Evolutionary conservation across 2,329 filamentous ascomycete species (phyloP).

Genomic region (Stagonosporopsis rhizophila): DNA sequence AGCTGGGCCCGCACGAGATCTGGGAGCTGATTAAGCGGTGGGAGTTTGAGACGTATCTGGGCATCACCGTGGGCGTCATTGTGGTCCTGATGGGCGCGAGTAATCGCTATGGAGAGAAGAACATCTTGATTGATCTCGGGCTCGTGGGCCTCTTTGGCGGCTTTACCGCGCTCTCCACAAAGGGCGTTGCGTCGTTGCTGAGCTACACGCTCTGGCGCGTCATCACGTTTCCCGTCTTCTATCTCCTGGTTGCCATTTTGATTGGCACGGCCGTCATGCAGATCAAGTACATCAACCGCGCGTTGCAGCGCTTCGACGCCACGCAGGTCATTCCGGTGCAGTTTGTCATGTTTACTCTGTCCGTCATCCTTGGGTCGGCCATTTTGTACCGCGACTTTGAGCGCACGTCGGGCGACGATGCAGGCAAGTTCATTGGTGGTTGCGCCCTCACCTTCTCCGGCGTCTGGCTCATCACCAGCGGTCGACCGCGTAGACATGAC

Average conservation of each 20-base stretch:
- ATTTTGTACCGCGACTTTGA: slow-evolving; percentile 96
- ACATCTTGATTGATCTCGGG: slow-evolving; percentile 89
- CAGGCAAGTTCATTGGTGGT: slow-evolving; percentile 85
- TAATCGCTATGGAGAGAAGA: slow-evolving; percentile 80
- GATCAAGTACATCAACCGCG: slow-evolving; percentile 93
- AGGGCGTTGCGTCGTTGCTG: slow-evolving; percentile 93
- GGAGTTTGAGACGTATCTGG: slow-evolving; percentile 91
- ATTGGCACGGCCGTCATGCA: slow-evolving; percentile 91
- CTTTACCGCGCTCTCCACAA: slow-evolving; percentile 96
- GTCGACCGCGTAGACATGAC: slow-evolving; percentile 55
- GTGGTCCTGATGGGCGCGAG: slow-evolving; percentile 80
- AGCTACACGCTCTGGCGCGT: slow-evolving; percentile 89
- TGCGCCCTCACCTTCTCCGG: slow-evolving; percentile 93
- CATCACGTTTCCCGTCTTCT: slow-evolving; percentile 91
- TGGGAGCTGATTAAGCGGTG: slow-evolving; percentile 86
- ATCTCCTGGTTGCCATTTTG: slow-evolving; percentile 80
- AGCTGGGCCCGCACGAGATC: slow-evolving; percentile 88
- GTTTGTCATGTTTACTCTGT: slow-evolving; percentile 95
- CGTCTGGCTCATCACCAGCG: slow-evolving; percentile 96
- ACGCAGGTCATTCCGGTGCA: slow-evolving; percentile 98
- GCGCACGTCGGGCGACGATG: slow-evolving; percentile 74
- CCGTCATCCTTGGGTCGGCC: slow-evolving; percentile 92
- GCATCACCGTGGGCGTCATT: slow-evolving; percentile 76
- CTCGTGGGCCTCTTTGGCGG: slow-evolving; percentile 93
- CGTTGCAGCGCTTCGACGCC: slow-evolving; percentile 90